Conservation (phyloP, 2,329 filamentous ascomycete genomes). For the Cercospora sojina region DNA sequence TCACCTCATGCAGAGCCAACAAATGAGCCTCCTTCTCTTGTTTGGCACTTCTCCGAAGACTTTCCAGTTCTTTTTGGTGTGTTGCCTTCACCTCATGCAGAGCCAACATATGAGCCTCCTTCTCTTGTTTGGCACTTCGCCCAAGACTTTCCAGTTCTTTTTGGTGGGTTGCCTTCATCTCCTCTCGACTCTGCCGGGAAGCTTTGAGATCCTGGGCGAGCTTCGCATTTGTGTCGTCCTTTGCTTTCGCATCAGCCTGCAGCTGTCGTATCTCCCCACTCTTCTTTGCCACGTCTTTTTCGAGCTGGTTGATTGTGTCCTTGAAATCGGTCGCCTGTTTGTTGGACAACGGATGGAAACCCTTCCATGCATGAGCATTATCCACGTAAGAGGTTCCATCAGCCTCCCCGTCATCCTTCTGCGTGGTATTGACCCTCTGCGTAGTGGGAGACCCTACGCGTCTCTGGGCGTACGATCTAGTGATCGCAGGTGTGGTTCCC, state of each 20-base stretch:
- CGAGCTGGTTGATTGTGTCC: not conserved
- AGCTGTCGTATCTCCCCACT: not conserved
- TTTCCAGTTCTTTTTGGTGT: constrained; percentile 5
- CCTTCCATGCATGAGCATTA: constrained; percentile 6
- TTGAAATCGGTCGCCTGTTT: not conserved
- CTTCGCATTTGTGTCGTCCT: not conserved
- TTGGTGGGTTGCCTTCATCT: not conserved
- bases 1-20: not conserved
- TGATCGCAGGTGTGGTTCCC: not conserved
- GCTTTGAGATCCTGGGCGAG: not conserved
- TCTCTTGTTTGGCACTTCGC: not conserved
- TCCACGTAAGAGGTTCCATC: not conserved
- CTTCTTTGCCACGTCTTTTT: not conserved
- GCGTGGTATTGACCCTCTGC: not conserved
- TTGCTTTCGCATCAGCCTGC: not conserved
- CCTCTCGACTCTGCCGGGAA: not conserved
- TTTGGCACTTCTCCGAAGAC: not conserved
- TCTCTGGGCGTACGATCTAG: constrained; percentile 5
- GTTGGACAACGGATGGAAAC: not conserved
- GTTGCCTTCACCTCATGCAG: not conserved
- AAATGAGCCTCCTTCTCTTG: constrained; percentile 1
- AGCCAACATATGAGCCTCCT: not conserved
- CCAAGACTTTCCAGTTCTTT: constrained; percentile 1
- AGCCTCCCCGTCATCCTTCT: not conserved
- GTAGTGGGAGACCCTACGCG: not conserved